Percentiles rank a stretch among this genome's conserved stretches.
Conservation (phyloP, 192 early-diverging fungal genomes). For the Lobosporangium transversale region DNA sequence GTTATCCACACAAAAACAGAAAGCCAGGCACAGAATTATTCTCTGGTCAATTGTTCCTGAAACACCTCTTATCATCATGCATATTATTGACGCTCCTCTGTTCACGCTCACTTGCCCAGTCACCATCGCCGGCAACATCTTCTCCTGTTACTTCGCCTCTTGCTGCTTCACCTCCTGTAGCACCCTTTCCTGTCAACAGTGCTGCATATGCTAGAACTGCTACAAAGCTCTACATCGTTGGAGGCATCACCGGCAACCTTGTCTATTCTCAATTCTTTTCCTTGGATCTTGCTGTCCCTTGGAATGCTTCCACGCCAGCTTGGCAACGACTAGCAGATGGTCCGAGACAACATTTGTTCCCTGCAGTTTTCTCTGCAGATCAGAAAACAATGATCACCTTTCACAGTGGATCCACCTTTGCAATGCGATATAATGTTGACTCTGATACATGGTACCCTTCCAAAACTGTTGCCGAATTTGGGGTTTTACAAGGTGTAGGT, state of each 20-base stretch:
- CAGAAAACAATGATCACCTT: conserved; percentile 25
- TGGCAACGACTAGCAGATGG: conserved; percentile 22
- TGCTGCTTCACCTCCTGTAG: background rate
- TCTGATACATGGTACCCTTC: conserved; percentile 9
- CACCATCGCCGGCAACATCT: background rate
- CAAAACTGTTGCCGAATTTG: background rate
- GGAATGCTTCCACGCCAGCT: conserved; percentile 13
- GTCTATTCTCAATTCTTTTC: conserved; percentile 14
- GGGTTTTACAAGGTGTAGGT: conserved; percentile 15
- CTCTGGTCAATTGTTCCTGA: no score
- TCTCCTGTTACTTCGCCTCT: background rate
- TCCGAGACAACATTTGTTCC: conserved; percentile 5
- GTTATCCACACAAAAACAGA: no score
- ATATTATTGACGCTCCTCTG: no score
- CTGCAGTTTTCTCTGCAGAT: conserved; percentile 19
- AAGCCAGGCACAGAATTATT: no score
- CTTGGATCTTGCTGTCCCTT: conserved; percentile 26
- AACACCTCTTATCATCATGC: no score
- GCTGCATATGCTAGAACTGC: conserved; percentile 15
- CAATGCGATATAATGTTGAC: conserved; percentile 13
- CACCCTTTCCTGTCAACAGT: background rate
- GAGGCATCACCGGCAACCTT: background rate
- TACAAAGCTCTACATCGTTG: conserved; percentile 17
- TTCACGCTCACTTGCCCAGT: background rate
- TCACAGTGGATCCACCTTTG: conserved; percentile 12